Conservation (phyloP, 345 rosid species). For the Populus davidiana region DNA sequence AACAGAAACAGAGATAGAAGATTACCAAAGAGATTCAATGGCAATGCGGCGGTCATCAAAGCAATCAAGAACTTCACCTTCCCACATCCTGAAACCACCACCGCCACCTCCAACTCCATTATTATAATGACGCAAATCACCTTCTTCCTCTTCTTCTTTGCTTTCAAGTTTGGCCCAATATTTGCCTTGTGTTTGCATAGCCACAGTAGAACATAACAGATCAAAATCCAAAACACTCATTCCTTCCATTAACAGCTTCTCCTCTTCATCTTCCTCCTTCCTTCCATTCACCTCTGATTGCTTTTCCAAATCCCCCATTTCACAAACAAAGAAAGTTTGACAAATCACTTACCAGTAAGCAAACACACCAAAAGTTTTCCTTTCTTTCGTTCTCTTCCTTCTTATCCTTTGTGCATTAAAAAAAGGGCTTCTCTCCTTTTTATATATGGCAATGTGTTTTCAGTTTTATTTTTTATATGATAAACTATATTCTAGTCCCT, state of each 20-base stretch:
- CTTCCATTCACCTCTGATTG: background rate
- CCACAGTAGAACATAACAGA: constrained; percentile 83
- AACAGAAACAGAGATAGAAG: background rate
- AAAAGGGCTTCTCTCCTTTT: background rate
- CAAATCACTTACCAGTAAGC: no score
- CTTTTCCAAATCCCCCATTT: constrained; percentile 23
- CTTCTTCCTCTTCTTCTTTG: constrained; percentile 25
- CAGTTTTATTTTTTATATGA: background rate
- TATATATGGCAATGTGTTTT: background rate
- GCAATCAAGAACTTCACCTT: constrained; percentile 80
- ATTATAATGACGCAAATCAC: constrained; percentile 21
- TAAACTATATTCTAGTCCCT: no score
- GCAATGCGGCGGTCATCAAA: constrained; percentile 74
- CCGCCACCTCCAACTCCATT: constrained; percentile 52
- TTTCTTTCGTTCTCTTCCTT: background rate
- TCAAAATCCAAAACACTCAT: constrained; percentile 82
- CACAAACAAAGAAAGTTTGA: background rate
- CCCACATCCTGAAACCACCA: constrained; percentile 91
- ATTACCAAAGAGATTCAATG: constrained; percentile 71
- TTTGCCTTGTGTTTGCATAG: constrained; percentile 82
- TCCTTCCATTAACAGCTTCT: constrained; percentile 49
- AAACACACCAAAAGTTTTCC: background rate
- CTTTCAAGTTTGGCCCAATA: constrained; percentile 50
- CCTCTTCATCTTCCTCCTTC: constrained; percentile 35
- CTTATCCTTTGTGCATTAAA: background rate